Conservation (phyloP, 768 basidiomycete genomes). For the Piloderma croceum region DNA sequence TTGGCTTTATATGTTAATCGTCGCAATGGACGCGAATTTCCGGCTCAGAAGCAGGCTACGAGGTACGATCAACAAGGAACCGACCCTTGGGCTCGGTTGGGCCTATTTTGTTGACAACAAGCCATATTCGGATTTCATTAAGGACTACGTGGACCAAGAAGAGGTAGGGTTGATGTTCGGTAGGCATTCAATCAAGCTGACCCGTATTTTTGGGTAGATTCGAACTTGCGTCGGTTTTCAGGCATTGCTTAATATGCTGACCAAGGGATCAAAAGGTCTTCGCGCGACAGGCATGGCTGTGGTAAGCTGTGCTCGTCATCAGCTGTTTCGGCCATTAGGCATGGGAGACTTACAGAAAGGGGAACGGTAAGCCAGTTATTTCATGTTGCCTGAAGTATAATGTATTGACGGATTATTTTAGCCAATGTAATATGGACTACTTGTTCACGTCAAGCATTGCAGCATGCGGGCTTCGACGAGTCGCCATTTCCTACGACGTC, state of each 20-base stretch:
- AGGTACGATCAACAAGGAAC: slow-evolving; percentile 10
- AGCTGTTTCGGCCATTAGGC: slow-evolving; percentile 8
- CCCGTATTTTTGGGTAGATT: no score
- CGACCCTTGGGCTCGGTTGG: slow-evolving; percentile 8
- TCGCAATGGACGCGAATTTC: slow-evolving; percentile 17
- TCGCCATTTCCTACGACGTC: slow-evolving; percentile 1
- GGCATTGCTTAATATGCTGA: not conserved
- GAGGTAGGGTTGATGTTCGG: no score
- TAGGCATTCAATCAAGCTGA: no score
- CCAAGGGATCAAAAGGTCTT: not conserved
- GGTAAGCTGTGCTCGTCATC: slow-evolving; percentile 10
- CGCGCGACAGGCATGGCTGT: slow-evolving; percentile 9
- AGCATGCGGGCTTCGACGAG: not conserved
- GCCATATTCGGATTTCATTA: slow-evolving; percentile 3
- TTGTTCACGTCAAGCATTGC: slow-evolving; percentile 2
- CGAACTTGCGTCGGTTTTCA: not conserved
- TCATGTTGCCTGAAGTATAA: not conserved
- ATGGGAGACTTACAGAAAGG: slow-evolving; percentile 12
- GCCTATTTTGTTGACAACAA: slow-evolving; percentile 13
- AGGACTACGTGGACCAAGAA: not conserved
- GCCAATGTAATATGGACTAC: slow-evolving; percentile 13
- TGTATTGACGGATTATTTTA: slow-evolving; percentile 1
- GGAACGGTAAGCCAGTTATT: slow-evolving; percentile 7
- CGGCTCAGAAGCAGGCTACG: slow-evolving; percentile 7
- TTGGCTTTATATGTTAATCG: slow-evolving; percentile 8